These are phyloP conservation scores for Fusarium annulatum DNA, from an alignment of 2,329 filamentous ascomycete genomes.

Conservation along the genomic window DNA sequence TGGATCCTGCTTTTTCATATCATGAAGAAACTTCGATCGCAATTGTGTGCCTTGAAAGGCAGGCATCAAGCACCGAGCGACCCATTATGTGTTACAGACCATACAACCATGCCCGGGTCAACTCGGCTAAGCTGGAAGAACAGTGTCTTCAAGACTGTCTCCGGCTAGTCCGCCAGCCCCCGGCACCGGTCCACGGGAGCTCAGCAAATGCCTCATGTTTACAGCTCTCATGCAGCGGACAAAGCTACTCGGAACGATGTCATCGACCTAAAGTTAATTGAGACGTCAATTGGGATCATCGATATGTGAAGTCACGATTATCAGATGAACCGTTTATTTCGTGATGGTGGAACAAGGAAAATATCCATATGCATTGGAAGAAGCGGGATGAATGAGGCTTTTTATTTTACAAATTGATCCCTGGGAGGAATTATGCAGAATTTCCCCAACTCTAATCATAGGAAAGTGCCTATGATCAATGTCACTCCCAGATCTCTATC, in stretches of 20 bases:
- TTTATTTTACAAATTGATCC: slow-evolving; percentile 58
- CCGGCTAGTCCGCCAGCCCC: slow-evolving; percentile 43
- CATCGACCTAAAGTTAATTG: slow-evolving; percentile 39
- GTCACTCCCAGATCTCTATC: slow-evolving; percentile 54
- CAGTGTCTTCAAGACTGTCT: slow-evolving; percentile 35
- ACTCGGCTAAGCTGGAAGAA: slow-evolving; percentile 45
- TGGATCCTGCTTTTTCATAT: slow-evolving; percentile 31
- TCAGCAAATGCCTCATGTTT: slow-evolving; percentile 46
- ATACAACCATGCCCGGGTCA: slow-evolving; percentile 31
- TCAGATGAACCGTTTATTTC: slow-evolving; percentile 2
- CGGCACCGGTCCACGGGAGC: slow-evolving; percentile 47
- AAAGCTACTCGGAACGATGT: slow-evolving; percentile 18
- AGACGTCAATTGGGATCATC: slow-evolving; percentile 19
- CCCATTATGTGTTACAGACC: slow-evolving; percentile 22
- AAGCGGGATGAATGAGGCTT: slow-evolving; percentile 55
- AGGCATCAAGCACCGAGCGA: slow-evolving; percentile 40
- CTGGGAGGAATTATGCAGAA: slow-evolving; percentile 48
- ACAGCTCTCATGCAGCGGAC: slow-evolving; percentile 22
- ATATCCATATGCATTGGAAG: slow-evolving; percentile 48
- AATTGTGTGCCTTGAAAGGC: slow-evolving; percentile 43
- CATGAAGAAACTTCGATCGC: slow-evolving; percentile 27
- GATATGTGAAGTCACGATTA: slow-evolving; percentile 1
- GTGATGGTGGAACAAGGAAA: slow-evolving; percentile 42
- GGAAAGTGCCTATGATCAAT: slow-evolving; percentile 48
- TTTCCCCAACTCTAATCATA: slow-evolving; percentile 52